Evolutionary conservation across 495 filamentous ascomycete species (phyloP).

Genomic region (Wilcoxina mikolae): DNA sequence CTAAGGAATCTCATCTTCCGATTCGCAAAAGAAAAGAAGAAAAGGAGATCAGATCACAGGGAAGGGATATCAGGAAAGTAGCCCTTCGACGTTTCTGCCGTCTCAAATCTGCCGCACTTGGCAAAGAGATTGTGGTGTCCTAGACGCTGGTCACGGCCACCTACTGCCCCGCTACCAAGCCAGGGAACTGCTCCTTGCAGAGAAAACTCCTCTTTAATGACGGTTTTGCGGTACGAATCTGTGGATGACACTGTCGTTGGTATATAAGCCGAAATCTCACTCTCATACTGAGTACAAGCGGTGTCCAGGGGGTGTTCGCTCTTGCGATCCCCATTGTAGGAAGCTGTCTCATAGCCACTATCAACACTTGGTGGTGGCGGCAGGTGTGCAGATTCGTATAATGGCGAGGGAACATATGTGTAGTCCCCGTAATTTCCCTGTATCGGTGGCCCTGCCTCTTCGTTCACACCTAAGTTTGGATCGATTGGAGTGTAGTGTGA

Average conservation of each 20-base stretch:
- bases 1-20: too few species aligned
- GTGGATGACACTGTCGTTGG: conserved; percentile 19
- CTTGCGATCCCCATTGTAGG: conserved; percentile 26
- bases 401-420: conserved; percentile 26
- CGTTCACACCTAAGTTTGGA: conserved; percentile 18
- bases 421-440: conserved; percentile 23
- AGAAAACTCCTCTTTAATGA: conserved; percentile 24
- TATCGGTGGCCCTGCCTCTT: conserved; percentile 22
- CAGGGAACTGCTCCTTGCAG: conserved; percentile 16
- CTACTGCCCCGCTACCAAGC: conserved; percentile 13
- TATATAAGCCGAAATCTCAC: conserved; percentile 26
- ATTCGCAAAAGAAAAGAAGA: too few species aligned
- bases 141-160: conserved; percentile 19
- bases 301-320: conserved; percentile 28
- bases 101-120: conserved; percentile 27
- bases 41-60: too few species aligned
- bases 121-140: conserved; percentile 18
- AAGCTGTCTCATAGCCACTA: conserved; percentile 24
- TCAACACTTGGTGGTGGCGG: conserved; percentile 23
- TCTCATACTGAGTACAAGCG: conserved; percentile 24
- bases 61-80: conserved; percentile 28
- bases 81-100: conserved; percentile 27
- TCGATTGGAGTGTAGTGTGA: conserved; percentile 29
- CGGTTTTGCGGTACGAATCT: conserved; percentile 22
- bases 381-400: conserved; percentile 24